Base-by-base conservation (phyloP, 225 moss, liverwort and hornwort species). In the Straminergon stramineum region DNA sequence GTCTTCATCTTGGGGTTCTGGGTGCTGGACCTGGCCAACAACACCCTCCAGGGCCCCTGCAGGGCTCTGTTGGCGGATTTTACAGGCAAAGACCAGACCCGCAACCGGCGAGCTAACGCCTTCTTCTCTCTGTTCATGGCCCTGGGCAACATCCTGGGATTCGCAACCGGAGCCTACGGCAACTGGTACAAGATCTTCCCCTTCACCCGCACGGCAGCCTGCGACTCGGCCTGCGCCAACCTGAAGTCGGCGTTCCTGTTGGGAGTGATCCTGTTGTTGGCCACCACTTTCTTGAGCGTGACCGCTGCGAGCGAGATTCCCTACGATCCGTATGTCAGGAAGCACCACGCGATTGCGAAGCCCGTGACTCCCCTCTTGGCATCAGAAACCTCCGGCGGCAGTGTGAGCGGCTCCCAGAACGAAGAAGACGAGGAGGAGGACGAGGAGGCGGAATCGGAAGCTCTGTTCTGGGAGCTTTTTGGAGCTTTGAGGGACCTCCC, bases 61-160 rank as follows among this genome's bases (percentile, higher is more conserved):
- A 89, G 98, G 52, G 98, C 98, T 41, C 81, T 98, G 60, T 82
- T 98, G 81, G 98, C 98, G 12, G 98, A 98, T 88, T 97, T 95
- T 84, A 95, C 98, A 56, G 98, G 98, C 70, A 97, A 95, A 61
- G 98, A 98, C 79, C 95, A 92, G 60, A 89, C 84, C 37, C 91
- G 98, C 37, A 95, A 95, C 73, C 95, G 98, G 43, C 88, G 89
- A 67, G 98, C 98, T 8, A 98, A 98, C 91, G 97, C 97, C 3
- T 97, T 93, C 60, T 98, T 96, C 89, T 96, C 98, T 7, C 90
- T 97, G 41, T 98, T 97, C 92, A 97, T 98, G 97, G 97, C 97
- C 6, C 92, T 98, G 5, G 98, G 98, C 34, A 98, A 98, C 84
- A 90, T 98, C 48, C 85, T 98, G 86, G 98, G 98, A 69, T 98